Conservation (phyloP, 495 filamentous ascomycete species). For the Tetracladium setigerum region DNA sequence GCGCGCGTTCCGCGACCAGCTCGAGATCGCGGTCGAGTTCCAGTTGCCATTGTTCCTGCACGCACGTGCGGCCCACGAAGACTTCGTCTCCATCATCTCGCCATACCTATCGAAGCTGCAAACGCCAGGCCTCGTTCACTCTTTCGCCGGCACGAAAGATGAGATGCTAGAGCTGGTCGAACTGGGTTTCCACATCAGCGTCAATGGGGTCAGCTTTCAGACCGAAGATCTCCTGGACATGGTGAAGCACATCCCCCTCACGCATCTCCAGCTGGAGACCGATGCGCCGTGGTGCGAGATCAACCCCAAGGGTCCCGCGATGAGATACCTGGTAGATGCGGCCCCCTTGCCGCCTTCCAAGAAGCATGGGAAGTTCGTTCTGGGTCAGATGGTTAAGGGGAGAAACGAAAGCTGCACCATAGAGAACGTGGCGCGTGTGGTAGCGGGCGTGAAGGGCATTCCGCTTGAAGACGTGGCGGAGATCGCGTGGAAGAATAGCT, state of each 20-base stretch:
- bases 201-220: slow-evolving; percentile 91
- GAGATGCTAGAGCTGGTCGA: slow-evolving; percentile 74
- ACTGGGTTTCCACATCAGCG: slow-evolving; percentile 72
- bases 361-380: too few relatives aligned
- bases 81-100: slow-evolving; percentile 63
- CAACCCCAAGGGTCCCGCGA: too few relatives aligned
- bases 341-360: too few relatives aligned
- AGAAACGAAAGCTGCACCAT: too few relatives aligned
- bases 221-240: slow-evolving; percentile 82
- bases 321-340: too few relatives aligned
- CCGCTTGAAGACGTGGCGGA: too few relatives aligned
- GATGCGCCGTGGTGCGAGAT: slow-evolving; percentile 89
- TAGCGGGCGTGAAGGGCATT: too few relatives aligned
- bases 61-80: slow-evolving; percentile 72
- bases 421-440: too few relatives aligned
- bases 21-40: too few relatives aligned
- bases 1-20: too few relatives aligned
- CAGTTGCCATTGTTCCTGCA: slow-evolving; percentile 86
- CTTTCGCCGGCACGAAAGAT: slow-evolving; percentile 77
- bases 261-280: slow-evolving; percentile 79
- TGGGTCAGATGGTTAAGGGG: too few relatives aligned
- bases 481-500: too few relatives aligned
- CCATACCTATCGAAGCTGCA: slow-evolving; percentile 47
- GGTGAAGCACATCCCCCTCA: slow-evolving; percentile 65
- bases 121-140: slow-evolving; percentile 75